Evolutionary conservation across 305 asterid genomes (phyloP).

Genomic region (Coffea humblotiana): DNA sequence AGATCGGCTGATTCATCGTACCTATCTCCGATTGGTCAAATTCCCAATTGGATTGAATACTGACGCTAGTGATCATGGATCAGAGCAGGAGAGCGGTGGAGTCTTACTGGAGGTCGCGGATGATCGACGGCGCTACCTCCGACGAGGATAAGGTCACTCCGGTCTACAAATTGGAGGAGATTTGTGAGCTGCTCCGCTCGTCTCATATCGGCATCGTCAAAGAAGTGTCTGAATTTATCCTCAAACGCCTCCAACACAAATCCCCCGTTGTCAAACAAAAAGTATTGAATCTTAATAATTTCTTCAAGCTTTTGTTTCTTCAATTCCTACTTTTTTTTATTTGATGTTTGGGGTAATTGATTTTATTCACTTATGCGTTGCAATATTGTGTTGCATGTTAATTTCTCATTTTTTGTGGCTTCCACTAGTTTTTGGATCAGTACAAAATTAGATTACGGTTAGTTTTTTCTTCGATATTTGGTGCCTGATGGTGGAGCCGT

Average conservation of each 20-base stretch:
- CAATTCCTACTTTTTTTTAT: background rate
- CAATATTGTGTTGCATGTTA: constrained; percentile 8
- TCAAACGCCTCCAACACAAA: constrained; percentile 94
- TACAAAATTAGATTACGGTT: background rate
- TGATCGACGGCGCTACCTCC: constrained; percentile 86
- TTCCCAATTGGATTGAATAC: background rate
- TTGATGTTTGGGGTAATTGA: background rate
- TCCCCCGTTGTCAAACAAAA: constrained; percentile 89
- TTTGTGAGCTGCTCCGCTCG: constrained; percentile 81
- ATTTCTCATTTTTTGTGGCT: background rate
- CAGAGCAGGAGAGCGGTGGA: constrained; percentile 99
- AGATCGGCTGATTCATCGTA: background rate
- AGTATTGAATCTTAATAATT: constrained; percentile 27
- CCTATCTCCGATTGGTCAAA: no score
- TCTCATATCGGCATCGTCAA: constrained; percentile 81
- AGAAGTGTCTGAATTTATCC: constrained; percentile 83
- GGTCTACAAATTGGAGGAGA: constrained; percentile 93
- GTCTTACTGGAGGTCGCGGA: constrained; percentile 90
- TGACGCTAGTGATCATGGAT: constrained; percentile 42
- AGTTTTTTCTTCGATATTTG: background rate
- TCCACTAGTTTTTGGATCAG: background rate
- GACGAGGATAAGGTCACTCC: constrained; percentile 97
- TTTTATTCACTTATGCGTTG: background rate
- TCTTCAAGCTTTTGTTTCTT: background rate
- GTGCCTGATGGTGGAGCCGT: background rate